Evolutionary conservation across 208 protist species (phyloP).

Genomic region (Trypanosoma avium): DNA sequence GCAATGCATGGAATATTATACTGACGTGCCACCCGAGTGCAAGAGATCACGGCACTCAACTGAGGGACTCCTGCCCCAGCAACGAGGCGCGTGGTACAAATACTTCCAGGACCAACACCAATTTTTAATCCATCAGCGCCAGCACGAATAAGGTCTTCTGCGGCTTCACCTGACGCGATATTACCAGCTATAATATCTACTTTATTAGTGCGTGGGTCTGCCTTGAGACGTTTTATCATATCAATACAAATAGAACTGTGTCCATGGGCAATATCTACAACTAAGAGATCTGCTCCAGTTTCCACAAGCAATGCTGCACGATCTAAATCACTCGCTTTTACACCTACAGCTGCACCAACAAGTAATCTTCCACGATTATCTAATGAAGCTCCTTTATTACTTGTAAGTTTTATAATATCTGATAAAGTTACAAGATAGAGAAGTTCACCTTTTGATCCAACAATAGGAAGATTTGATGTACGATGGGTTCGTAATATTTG

Average conservation of each 20-base stretch:
- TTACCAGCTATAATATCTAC: slow-evolving; percentile 90
- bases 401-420: slow-evolving; percentile 80
- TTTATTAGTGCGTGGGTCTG: slow-evolving; percentile 47
- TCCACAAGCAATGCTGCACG: slow-evolving; percentile 66
- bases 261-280: slow-evolving; percentile 92
- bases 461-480: slow-evolving; percentile 68
- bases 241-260: slow-evolving; percentile 86
- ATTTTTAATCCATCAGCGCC: slow-evolving; percentile 92
- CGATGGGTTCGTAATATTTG: slow-evolving; percentile 61
- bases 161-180: slow-evolving; percentile 80
- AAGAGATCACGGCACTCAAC: slow-evolving; percentile 82
- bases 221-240: slow-evolving; percentile 80
- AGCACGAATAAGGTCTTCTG: slow-evolving; percentile 82
- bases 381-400: slow-evolving; percentile 68
- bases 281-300: slow-evolving; percentile 79
- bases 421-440: slow-evolving; percentile 79
- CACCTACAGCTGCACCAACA: slow-evolving; percentile 83
- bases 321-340: slow-evolving; percentile 76
- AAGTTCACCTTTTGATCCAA: slow-evolving; percentile 55
- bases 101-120: slow-evolving; percentile 84
- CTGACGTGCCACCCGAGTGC: slow-evolving; percentile 54
- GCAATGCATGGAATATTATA: slow-evolving; percentile 87
- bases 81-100: slow-evolving; percentile 90
- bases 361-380: slow-evolving; percentile 75
- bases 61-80: slow-evolving; percentile 86